Evolutionary conservation across 2,329 filamentous ascomycete genomes (phyloP).

Genomic region (Aspergillus transmontanensis): DNA sequence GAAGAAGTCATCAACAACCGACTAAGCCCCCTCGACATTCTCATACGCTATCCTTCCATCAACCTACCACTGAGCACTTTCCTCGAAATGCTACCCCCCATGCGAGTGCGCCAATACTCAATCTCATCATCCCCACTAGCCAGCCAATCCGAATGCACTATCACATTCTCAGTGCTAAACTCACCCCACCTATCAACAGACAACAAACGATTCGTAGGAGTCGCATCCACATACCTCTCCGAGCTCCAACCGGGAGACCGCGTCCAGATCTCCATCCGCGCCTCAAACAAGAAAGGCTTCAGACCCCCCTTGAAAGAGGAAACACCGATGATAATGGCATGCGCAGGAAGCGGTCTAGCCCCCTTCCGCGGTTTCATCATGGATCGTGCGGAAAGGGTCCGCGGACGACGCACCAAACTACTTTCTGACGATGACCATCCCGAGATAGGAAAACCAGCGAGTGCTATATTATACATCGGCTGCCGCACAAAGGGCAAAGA

Average conservation of each 20-base stretch:
- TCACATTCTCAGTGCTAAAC: conserved; percentile 70
- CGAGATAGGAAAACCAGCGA: conserved; percentile 28
- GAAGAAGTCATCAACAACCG: conserved; percentile 58
- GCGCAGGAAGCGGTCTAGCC: conserved; percentile 56
- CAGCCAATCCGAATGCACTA: conserved; percentile 58
- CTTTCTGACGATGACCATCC: conserved; percentile 13
- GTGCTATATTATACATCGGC: conserved; percentile 39
- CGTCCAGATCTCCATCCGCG: conserved; percentile 38
- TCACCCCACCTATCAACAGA: conserved; percentile 47
- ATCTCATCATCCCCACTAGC: conserved; percentile 74
- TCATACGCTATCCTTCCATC: conserved; percentile 64
- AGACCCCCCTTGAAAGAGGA: conserved; percentile 36
- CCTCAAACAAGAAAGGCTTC: conserved; percentile 39
- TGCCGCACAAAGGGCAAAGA: conserved; percentile 39
- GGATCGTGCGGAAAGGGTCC: conserved; percentile 54
- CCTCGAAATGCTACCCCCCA: conserved; percentile 72
- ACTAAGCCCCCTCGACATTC: conserved; percentile 62
- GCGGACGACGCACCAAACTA: conserved; percentile 12
- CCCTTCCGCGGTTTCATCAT: conserved; percentile 67
- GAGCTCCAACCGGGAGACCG: conserved; percentile 37
- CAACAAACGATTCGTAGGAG: conserved; percentile 56
- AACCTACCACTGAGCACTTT: conserved; percentile 67
- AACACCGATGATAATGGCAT: conserved; percentile 44
- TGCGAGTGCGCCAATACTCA: conserved; percentile 78
- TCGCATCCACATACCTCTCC: conserved; percentile 64